Percentiles rank a stretch among this genome's conserved stretches.
phyloP scores from a whole-genome alignment of 257 asterid genomes.

The Solanum piurae region DNA sequence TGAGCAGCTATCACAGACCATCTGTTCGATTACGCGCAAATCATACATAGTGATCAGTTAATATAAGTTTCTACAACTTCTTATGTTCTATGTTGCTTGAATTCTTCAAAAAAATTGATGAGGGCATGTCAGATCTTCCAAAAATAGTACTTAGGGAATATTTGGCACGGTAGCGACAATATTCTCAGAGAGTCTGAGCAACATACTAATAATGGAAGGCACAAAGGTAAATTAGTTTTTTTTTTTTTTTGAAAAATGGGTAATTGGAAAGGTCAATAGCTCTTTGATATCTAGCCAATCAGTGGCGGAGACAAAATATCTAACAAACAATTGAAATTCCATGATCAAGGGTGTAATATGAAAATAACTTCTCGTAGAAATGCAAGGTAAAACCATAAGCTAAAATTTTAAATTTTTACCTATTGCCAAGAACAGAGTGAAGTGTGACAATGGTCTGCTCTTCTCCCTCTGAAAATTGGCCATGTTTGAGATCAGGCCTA shows the following conservation, averaged over 20 bases:
- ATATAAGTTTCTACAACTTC: not conserved
- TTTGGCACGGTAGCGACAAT: not conserved
- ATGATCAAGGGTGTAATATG: not conserved
- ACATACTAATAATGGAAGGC: not conserved
- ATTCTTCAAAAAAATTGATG: not conserved
- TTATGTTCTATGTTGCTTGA: not conserved
- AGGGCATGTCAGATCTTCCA: not conserved
- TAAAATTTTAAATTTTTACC: conserved; percentile 19
- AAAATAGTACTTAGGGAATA: not conserved
- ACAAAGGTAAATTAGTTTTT: not conserved
- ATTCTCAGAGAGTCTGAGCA: not conserved
- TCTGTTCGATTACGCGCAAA: conserved; percentile 13
- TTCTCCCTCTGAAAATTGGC: conserved; percentile 82
- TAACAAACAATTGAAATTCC: too few relatives aligned
- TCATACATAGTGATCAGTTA: not conserved
- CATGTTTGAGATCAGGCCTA: conserved; percentile 93
- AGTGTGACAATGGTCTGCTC: conserved; percentile 86
- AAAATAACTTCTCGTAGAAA: not conserved
- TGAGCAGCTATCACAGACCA: conserved; percentile 94
- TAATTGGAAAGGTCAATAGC: not conserved
- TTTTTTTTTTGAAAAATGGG: not conserved
- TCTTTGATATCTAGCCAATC: not conserved
- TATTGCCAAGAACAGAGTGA: conserved; percentile 86
- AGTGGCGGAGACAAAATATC: not conserved
- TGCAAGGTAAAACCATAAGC: not conserved